Evolutionary conservation across 2,329 filamentous ascomycete species (phyloP), one percentile per base, ranked within the genome.

Genomic region (Camillea tinctor): DNA sequence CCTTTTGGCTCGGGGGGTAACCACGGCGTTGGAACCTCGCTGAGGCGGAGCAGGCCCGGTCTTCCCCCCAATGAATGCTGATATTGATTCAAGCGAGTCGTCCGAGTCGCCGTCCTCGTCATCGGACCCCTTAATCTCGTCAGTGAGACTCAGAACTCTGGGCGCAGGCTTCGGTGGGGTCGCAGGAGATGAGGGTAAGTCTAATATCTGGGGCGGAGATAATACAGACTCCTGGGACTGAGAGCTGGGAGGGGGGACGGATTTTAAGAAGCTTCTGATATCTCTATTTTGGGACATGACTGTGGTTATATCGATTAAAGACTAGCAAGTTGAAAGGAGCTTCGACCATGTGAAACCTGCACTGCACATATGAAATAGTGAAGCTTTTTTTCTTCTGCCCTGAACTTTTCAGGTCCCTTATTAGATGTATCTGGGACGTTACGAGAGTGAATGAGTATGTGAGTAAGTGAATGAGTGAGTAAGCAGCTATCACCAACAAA

Each of bases 71-170:
- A 83, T 69, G 1, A 88, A 72, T 50, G 83, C 79, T 4, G 83
- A 80, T 15, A 88, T 78, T 24, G 83, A 80, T 60, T 82, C 81
- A 20, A 86, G 69, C 1, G 80, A 82, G 55, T 75, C 79, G 60
- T 84, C 78, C 0, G 88, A 88, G 54, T 84, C 84, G 11, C 82
- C 82, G 23, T 83, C 83, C n/a, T 90, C 89, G 9, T 89, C 88
- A 68, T 93, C 91, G 0, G 91, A 93, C 57, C 85, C 88, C 52
- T 81, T 81, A 49, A 93, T 89, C 58, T 88, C 77, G 13, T 85
- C 74, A 67, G 85, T 79, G 72, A 85, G 78, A 60, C 80, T 76
- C 54, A 75, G 63, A 60, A 65, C 48, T 55, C 68, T 69, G 50
- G 66, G 52, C 55, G 70, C 57, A 40, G 67, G 54, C 59, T 68